These are phyloP conservation scores for Eucommia ulmoides DNA, from an alignment of 257 asterid genomes.

Conservation along the genomic window DNA sequence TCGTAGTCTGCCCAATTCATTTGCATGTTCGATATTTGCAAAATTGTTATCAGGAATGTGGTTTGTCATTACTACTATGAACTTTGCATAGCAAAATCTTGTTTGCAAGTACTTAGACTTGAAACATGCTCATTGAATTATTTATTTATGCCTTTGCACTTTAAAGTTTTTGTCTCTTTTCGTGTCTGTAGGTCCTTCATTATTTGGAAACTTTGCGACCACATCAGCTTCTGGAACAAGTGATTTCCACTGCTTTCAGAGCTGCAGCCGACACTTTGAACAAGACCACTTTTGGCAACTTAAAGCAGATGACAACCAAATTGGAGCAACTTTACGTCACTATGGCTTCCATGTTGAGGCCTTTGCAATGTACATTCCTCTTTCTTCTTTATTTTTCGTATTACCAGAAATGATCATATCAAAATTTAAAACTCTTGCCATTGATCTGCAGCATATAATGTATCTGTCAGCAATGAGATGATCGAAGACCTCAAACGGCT, in stretches of 20 bases:
- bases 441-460: constrained; percentile 31
- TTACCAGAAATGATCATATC: neutral
- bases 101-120: too few relatives aligned
- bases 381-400: neutral
- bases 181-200: neutral
- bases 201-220: constrained; percentile 13
- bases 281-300: constrained; percentile 52
- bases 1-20: too few relatives aligned
- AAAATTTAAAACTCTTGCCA: neutral
- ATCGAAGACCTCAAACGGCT: constrained; percentile 58
- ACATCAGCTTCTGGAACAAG: constrained; percentile 63
- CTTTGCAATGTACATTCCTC: constrained; percentile 34
- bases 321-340: constrained; percentile 62
- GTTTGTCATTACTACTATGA: too few relatives aligned
- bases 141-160: too few relatives aligned
- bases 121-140: too few relatives aligned
- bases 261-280: constrained; percentile 81
- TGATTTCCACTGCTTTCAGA: constrained; percentile 79
- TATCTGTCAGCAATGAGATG: constrained; percentile 31
- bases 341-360: constrained; percentile 50
- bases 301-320: constrained; percentile 56
- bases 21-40: too few relatives aligned
- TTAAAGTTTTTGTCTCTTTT: too few relatives aligned
- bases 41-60: too few relatives aligned
- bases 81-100: too few relatives aligned